Evolutionary conservation across 2,329 filamentous ascomycete species (phyloP).

Genomic region (Nigrospora sphaerica): DNA sequence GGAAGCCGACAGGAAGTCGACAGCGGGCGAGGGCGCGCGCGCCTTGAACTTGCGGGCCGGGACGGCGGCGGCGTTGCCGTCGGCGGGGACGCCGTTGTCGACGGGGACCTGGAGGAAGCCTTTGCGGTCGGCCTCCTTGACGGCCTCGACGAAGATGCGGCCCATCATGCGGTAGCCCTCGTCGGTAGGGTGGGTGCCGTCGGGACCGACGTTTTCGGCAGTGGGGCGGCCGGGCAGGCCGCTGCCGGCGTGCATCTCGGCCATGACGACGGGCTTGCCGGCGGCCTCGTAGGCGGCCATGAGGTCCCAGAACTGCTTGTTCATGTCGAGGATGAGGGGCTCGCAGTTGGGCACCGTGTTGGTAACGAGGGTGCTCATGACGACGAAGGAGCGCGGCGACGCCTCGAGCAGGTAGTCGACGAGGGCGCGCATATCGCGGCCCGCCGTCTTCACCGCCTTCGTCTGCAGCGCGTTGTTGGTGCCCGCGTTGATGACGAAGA

Average conservation of each 20-base stretch:
- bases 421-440: conserved; percentile 11
- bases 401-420: conserved; percentile 13
- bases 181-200: conserved; percentile 17
- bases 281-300: conserved; percentile 4
- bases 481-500: conserved; percentile 19
- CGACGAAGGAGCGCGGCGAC: conserved; percentile 14
- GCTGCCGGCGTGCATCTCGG: conserved; percentile 17
- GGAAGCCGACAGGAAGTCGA: not conserved
- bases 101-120: conserved; percentile 10
- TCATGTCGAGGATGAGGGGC: conserved; percentile 11
- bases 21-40: not conserved
- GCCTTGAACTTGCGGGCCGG: not conserved
- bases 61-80: conserved; percentile 5
- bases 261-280: conserved; percentile 12
- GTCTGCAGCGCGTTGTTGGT: conserved; percentile 20
- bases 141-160: conserved; percentile 13
- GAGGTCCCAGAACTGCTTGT: conserved; percentile 13
- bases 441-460: conserved; percentile 10
- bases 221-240: conserved; percentile 7
- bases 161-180: conserved; percentile 15
- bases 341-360: conserved; percentile 12
- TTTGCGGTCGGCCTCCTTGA: conserved; percentile 11
- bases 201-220: conserved; percentile 12
- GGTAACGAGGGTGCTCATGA: conserved; percentile 17
- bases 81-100: conserved; percentile 8